Percentiles rank a stretch among this genome's conserved stretches.
Evolutionary conservation across 768 basidiomycete species (phyloP).

Genomic region (Ramaria sp.): DNA sequence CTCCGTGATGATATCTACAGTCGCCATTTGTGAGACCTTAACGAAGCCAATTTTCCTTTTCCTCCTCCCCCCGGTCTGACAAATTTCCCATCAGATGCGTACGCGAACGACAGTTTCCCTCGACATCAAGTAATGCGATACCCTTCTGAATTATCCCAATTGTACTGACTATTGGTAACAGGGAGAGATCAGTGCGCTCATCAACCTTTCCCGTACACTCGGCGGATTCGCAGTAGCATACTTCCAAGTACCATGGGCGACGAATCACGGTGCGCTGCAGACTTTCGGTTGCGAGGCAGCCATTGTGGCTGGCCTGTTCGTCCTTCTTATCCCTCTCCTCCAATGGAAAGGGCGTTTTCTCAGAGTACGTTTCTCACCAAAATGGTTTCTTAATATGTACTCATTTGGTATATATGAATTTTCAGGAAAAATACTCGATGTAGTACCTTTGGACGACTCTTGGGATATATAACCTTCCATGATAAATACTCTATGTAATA

Average conservation of each 20-base stretch:
- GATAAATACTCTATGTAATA: too few relatives aligned
- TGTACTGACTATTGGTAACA: too few relatives aligned
- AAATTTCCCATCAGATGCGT: constrained; percentile 26
- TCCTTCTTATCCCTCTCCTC: constrained; percentile 39
- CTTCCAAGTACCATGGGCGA: constrained; percentile 58
- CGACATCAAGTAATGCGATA: constrained; percentile 30
- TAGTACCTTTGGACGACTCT: neutral
- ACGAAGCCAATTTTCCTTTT: neutral
- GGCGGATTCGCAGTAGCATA: constrained; percentile 56
- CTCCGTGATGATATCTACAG: constrained; percentile 48
- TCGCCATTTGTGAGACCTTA: constrained; percentile 40
- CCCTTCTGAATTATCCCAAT: too few relatives aligned
- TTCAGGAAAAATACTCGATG: neutral
- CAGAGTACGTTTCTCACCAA: constrained; percentile 26
- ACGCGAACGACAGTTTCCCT: constrained; percentile 40
- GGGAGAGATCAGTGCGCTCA: constrained; percentile 53
- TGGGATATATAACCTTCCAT: too few relatives aligned
- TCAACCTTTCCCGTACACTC: constrained; percentile 44
- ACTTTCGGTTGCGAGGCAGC: constrained; percentile 55
- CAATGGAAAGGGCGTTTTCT: constrained; percentile 37
- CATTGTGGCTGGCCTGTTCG: constrained; percentile 38
- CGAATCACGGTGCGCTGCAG: constrained; percentile 46
- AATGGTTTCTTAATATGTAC: too few relatives aligned
- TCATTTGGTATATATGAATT: neutral
- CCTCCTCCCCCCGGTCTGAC: neutral